phyloP scores from a whole-genome alignment of 768 basidiomycete species.

The Amanita pseudoporphyria region DNA sequence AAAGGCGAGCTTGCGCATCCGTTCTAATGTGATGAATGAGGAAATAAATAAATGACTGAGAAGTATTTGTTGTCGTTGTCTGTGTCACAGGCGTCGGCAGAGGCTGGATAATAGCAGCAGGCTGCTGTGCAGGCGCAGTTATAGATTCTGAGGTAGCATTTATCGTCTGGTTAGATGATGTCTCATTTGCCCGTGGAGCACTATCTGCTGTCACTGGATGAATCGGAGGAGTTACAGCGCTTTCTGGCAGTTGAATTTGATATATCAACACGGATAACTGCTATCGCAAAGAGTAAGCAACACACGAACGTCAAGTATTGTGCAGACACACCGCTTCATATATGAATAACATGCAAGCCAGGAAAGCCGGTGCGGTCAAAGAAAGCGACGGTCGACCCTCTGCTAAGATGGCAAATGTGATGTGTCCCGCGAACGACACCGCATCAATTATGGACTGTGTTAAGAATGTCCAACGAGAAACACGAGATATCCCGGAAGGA shows the following conservation, averaged over 20 bases:
- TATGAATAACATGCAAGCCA: conserved; percentile 71
- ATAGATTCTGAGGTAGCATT: conserved; percentile 8
- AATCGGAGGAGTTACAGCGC: conserved; percentile 20
- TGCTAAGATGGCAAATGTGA: conserved; percentile 80
- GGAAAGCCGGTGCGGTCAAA: conserved; percentile 74
- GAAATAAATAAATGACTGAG: conserved; percentile 36
- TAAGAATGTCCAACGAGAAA: conserved; percentile 80
- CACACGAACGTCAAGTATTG: background rate
- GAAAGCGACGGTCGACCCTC: conserved; percentile 77
- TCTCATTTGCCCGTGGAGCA: conserved; percentile 12
- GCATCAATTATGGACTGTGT: conserved; percentile 73
- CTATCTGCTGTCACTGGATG: conserved; percentile 15
- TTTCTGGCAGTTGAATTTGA: conserved; percentile 77
- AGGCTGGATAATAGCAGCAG: conserved; percentile 11
- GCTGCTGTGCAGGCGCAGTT: conserved; percentile 12
- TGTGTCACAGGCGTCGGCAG: conserved; percentile 16
- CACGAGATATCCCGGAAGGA: conserved; percentile 65
- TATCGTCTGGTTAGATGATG: conserved; percentile 9
- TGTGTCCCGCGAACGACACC: conserved; percentile 79
- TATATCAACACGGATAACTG: conserved; percentile 78
- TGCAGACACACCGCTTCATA: conserved; percentile 66
- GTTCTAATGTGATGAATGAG: conserved; percentile 50
- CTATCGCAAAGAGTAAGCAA: conserved; percentile 26
- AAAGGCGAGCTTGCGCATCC: conserved; percentile 64
- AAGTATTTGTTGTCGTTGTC: conserved; percentile 14